A percentile compares a stretch with the other conserved stretches of the same genome.
Conservation (phyloP, 352 stramenopile species). For the Pythium monospermum region DNA sequence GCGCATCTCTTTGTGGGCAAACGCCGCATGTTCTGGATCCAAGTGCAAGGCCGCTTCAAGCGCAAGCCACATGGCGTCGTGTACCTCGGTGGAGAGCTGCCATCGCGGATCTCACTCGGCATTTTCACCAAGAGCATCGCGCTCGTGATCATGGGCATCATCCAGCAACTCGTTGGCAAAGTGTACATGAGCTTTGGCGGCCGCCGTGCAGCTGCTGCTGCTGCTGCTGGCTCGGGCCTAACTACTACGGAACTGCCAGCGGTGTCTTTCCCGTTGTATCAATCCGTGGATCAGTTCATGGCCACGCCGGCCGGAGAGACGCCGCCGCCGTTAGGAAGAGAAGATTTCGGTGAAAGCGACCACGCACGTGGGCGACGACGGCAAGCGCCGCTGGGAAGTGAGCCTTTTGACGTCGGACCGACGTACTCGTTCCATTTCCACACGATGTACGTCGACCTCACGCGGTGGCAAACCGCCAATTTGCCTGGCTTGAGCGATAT, state of each 20-base stretch:
- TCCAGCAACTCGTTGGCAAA: constrained; percentile 55
- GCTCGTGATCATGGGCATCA: constrained; percentile 71
- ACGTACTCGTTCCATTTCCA: constrained; percentile 89
- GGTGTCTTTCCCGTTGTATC: constrained; percentile 72
- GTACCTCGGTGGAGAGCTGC: constrained; percentile 73
- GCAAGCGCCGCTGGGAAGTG: constrained; percentile 42
- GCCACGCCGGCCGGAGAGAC: constrained; percentile 45
- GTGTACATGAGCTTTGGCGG: constrained; percentile 75
- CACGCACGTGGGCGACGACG: constrained; percentile 32
- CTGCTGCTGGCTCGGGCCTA: not conserved
- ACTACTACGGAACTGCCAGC: constrained; percentile 33
- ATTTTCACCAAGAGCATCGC: constrained; percentile 77
- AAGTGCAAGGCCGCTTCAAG: constrained; percentile 85
- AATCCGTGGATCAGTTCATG: constrained; percentile 79
- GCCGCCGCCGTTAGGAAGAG: constrained; percentile 45
- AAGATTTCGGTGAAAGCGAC: constrained; percentile 63
- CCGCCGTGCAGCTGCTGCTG: not conserved
- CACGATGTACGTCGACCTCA: constrained; percentile 85
- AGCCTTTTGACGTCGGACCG: constrained; percentile 46
- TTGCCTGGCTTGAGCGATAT: constrained; percentile 71
- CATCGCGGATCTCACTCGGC: constrained; percentile 48
- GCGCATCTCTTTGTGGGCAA: constrained; percentile 52
- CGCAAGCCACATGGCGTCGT: constrained; percentile 40
- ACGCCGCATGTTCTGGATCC: constrained; percentile 84
- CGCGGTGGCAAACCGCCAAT: constrained; percentile 75